phyloP scores from a whole-genome alignment of 345 rosid genomes.

The Garcia nutans region DNA sequence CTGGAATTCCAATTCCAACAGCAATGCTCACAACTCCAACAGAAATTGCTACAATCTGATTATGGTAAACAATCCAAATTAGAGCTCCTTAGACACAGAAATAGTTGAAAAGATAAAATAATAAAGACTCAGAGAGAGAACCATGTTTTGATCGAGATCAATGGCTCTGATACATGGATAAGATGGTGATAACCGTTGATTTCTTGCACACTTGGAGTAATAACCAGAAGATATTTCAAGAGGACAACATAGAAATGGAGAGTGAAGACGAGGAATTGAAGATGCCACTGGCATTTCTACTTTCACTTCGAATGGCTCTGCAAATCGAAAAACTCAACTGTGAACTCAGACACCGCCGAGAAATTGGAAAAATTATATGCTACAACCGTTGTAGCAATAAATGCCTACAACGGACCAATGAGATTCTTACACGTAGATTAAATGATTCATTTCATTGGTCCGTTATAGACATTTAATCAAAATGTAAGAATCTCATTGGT shows the following conservation, averaged over 20 bases:
- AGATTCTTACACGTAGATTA: too few relatives aligned
- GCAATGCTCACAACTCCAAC: constrained; percentile 87
- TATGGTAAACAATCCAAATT: not conserved
- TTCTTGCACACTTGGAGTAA: constrained; percentile 29
- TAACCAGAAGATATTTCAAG: constrained; percentile 27
- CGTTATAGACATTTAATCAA: too few relatives aligned
- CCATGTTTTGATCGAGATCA: constrained; percentile 88
- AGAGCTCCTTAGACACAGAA: not conserved
- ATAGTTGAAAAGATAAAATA: not conserved
- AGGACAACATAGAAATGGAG: constrained; percentile 55
- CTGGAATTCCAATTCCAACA: constrained; percentile 77
- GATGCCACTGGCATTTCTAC: constrained; percentile 46
- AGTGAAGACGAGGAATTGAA: constrained; percentile 52
- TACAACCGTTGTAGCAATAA: too few relatives aligned
- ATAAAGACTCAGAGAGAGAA: constrained; percentile 16
- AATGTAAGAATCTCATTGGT: too few relatives aligned
- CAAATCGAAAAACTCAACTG: too few relatives aligned
- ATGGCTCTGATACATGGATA: constrained; percentile 62
- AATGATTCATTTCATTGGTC: too few relatives aligned
- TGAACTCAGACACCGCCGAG: too few relatives aligned
- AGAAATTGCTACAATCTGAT: constrained; percentile 69
- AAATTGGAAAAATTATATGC: too few relatives aligned
- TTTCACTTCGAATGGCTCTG: not conserved
- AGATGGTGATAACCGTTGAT: constrained; percentile 39
- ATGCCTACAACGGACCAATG: too few relatives aligned